Evolutionary conservation across 2,329 filamentous ascomycete genomes (phyloP).

Genomic region (Ophidiomyces ophidiicola): DNA sequence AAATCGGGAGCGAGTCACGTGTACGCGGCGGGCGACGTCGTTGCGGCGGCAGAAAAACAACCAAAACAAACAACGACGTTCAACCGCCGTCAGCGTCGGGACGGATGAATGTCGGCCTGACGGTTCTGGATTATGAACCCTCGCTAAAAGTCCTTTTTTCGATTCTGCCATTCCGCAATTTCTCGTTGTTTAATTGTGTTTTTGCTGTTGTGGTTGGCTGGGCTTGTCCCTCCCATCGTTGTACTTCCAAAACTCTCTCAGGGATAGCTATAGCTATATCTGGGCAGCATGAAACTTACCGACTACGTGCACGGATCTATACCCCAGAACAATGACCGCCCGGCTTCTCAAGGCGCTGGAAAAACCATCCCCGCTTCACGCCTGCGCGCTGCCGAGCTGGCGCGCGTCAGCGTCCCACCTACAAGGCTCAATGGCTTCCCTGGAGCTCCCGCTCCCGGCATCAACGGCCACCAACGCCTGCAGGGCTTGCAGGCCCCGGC

Average conservation of each 20-base stretch:
- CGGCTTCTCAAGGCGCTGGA: conserved; percentile 24
- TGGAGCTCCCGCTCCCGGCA: not conserved
- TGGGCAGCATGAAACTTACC: conserved; percentile 35
- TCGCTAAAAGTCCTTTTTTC: not conserved
- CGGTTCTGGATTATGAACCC: not conserved
- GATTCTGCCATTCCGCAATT: no score
- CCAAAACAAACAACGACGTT: no score
- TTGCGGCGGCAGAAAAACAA: no score
- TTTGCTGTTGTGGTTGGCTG: not conserved
- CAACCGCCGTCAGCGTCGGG: no score
- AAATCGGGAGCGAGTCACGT: no score
- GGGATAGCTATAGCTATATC: no score
- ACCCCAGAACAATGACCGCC: conserved; percentile 9
- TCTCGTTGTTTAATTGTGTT: not conserved
- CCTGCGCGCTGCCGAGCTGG: conserved; percentile 26
- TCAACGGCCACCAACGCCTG: not conserved
- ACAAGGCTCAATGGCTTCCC: conserved; percentile 18
- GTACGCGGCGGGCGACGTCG: no score
- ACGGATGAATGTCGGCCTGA: no score
- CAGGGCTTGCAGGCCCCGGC: not conserved
- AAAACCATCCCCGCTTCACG: conserved; percentile 17
- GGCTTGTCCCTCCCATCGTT: not conserved
- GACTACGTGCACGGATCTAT: conserved; percentile 28
- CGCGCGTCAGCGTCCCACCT: conserved; percentile 25
- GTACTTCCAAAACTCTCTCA: no score